These are phyloP conservation scores for Ophiocordyceps camponoti-rufipedis DNA, from an alignment of 2,329 filamentous ascomycete genomes.

Conservation along the genomic window DNA sequence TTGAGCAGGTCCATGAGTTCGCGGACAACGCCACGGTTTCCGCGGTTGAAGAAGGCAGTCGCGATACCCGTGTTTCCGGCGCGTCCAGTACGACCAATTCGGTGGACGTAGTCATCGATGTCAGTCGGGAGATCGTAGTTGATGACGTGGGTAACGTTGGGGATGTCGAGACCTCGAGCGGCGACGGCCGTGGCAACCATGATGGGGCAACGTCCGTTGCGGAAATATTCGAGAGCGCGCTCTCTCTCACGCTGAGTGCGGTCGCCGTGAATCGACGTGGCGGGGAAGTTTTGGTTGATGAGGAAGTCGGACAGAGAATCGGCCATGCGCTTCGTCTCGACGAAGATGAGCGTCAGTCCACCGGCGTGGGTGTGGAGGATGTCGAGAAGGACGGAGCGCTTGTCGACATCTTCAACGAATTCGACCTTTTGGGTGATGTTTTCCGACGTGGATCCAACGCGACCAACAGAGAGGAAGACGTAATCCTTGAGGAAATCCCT, in stretches of 20 bases:
- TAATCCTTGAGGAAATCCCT: constrained; percentile 99
- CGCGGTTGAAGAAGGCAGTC: constrained; percentile 99
- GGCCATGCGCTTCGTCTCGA: constrained; percentile 99
- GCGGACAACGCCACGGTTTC: constrained; percentile 92
- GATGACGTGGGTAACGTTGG: constrained; percentile 91
- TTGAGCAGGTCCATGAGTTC: constrained; percentile 95
- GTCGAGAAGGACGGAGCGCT: constrained; percentile 92
- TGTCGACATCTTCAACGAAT: constrained; percentile 92
- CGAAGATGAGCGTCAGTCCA: constrained; percentile 90
- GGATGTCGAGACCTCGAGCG: constrained; percentile 79
- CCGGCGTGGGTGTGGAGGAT: constrained; percentile 88
- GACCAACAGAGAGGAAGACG: constrained; percentile 94
- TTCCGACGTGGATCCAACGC: constrained; percentile 98
- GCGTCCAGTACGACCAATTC: constrained; percentile 99
- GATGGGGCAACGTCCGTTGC: constrained; percentile 86
- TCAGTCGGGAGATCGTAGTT: constrained; percentile 99
- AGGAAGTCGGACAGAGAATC: constrained; percentile 95
- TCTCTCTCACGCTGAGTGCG: constrained; percentile 98
- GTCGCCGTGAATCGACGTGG: constrained; percentile 96
- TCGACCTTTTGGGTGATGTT: constrained; percentile 99
- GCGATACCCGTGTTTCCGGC: constrained; percentile 97
- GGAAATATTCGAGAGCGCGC: constrained; percentile 93
- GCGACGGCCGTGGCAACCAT: constrained; percentile 94
- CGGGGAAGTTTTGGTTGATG: constrained; percentile 96
- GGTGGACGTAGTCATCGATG: constrained; percentile 97